These are phyloP conservation scores for Pisolithus orientalis DNA, from an alignment of 768 basidiomycete genomes.

Conservation along the genomic window DNA sequence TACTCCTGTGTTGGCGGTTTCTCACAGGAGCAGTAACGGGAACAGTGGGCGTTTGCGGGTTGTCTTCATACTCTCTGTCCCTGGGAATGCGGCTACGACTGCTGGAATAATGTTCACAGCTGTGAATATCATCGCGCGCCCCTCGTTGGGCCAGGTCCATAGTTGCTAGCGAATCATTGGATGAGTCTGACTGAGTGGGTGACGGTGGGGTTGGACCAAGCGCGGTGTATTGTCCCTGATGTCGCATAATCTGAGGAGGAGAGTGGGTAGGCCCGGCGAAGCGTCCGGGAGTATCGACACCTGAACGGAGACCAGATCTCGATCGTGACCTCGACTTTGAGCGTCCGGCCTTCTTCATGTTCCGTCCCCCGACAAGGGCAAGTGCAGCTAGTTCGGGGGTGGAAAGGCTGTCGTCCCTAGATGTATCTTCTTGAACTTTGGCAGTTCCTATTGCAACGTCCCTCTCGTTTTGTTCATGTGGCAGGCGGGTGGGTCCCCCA, in stretches of 20 bases:
- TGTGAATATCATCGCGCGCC: slow-evolving; percentile 47
- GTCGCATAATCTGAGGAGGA: slow-evolving; percentile 30
- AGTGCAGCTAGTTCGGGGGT: slow-evolving; percentile 26
- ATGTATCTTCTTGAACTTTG: slow-evolving; percentile 24
- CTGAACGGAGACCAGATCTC: slow-evolving; percentile 41
- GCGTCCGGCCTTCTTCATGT: slow-evolving; percentile 22
- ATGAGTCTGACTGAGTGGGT: slow-evolving; percentile 36
- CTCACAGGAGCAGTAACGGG: slow-evolving; percentile 23
- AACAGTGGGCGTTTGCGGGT: slow-evolving; percentile 56
- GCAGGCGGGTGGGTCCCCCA: not conserved
- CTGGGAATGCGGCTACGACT: slow-evolving; percentile 54
- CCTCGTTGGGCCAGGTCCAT: slow-evolving; percentile 39
- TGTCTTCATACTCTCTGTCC: slow-evolving; percentile 55
- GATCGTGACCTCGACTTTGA: slow-evolving; percentile 28
- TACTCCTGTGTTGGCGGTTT: slow-evolving; percentile 9
- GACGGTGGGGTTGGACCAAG: slow-evolving; percentile 30
- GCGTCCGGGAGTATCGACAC: slow-evolving; percentile 59
- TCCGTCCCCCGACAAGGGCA: slow-evolving; percentile 25
- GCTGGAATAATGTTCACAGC: slow-evolving; percentile 29
- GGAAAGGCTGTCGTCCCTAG: slow-evolving; percentile 23
- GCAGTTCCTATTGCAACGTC: slow-evolving; percentile 16
- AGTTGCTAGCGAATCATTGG: slow-evolving; percentile 27
- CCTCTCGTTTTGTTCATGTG: slow-evolving; percentile 9
- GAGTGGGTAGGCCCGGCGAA: slow-evolving; percentile 48
- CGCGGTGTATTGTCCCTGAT: slow-evolving; percentile 17